Evolutionary conservation across 2,329 filamentous ascomycete species (phyloP).

Genomic region (Chaetomium olivaceum): DNA sequence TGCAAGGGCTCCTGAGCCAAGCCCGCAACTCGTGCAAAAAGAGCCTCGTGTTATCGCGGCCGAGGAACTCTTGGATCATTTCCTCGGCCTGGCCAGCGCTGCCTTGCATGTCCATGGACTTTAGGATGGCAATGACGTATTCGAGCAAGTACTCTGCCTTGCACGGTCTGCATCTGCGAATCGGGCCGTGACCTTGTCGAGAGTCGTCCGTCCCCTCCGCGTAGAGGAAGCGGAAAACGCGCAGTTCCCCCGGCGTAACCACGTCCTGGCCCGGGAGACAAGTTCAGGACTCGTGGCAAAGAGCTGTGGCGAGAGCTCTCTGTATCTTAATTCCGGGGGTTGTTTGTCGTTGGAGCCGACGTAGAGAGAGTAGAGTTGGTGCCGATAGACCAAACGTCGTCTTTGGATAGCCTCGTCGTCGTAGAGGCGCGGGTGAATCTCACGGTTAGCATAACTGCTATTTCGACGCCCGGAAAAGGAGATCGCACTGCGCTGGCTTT

Average conservation of each 20-base stretch:
- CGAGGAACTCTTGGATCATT: background rate
- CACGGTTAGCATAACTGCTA: background rate
- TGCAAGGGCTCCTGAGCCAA: background rate
- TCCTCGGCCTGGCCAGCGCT: background rate
- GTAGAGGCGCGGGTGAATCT: too few species aligned
- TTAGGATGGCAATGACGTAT: background rate
- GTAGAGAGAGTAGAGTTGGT: background rate
- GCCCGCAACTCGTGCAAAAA: background rate
- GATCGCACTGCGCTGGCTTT: too few species aligned
- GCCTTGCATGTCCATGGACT: background rate
- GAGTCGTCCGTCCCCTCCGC: background rate
- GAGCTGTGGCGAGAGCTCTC: background rate
- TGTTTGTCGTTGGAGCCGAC: background rate
- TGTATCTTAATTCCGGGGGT: background rate
- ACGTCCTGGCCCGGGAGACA: background rate
- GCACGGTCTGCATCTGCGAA: background rate
- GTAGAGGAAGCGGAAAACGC: background rate
- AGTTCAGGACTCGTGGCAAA: background rate
- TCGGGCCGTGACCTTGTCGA: too few species aligned
- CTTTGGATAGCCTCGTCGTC: background rate
- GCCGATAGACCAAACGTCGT: background rate
- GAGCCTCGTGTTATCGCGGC: background rate
- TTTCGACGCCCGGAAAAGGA: too few species aligned
- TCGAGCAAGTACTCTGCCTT: background rate
- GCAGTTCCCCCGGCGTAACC: background rate